Percentiles rank a stretch among this genome's conserved stretches.
Conservation (phyloP, 2,329 filamentous ascomycete species). For the Pseudocercospora ulei region DNA sequence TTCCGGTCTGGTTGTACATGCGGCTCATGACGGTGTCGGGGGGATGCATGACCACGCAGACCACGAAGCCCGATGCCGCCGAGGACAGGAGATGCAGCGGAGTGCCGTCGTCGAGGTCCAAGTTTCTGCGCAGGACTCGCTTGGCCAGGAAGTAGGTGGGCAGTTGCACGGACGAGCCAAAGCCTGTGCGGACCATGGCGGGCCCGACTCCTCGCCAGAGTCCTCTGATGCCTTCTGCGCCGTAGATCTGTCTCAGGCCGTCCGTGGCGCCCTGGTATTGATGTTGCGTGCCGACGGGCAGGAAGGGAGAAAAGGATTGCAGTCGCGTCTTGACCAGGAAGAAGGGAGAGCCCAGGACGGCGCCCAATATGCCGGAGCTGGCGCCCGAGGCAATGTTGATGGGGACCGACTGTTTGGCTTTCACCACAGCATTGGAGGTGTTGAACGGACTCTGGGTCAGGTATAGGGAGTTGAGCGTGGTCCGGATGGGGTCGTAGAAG, state of each 20-base stretch:
- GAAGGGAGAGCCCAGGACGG: constrained; percentile 87
- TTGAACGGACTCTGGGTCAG: constrained; percentile 59
- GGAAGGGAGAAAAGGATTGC: constrained; percentile 84
- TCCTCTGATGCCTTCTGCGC: constrained; percentile 64
- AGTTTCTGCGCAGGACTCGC: constrained; percentile 66
- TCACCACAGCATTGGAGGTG: constrained; percentile 37
- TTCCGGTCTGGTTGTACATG: constrained; percentile 97
- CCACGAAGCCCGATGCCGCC: constrained; percentile 83
- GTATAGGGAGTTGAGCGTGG: constrained; percentile 39
- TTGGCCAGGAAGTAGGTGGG: constrained; percentile 99
- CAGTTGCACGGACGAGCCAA: constrained; percentile 89
- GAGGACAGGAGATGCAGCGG: constrained; percentile 82
- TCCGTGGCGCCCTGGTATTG: constrained; percentile 77
- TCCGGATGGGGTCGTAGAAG: constrained; percentile 92
- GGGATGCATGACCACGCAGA: constrained; percentile 96
- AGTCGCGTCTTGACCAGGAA: constrained; percentile 96
- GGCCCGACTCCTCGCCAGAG: constrained; percentile 85
- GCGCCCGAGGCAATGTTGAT: constrained; percentile 94
- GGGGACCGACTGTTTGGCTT: constrained; percentile 62
- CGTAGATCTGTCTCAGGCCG: constrained; percentile 70
- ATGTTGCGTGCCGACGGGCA: constrained; percentile 95
- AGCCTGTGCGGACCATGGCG: constrained; percentile 91
- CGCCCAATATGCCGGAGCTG: constrained; percentile 77
- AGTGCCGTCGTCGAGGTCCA: constrained; percentile 83
- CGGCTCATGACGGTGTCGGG: constrained; percentile 98